Conservation (phyloP, 768 basidiomycete genomes). For the Mycena leptocephala region DNA sequence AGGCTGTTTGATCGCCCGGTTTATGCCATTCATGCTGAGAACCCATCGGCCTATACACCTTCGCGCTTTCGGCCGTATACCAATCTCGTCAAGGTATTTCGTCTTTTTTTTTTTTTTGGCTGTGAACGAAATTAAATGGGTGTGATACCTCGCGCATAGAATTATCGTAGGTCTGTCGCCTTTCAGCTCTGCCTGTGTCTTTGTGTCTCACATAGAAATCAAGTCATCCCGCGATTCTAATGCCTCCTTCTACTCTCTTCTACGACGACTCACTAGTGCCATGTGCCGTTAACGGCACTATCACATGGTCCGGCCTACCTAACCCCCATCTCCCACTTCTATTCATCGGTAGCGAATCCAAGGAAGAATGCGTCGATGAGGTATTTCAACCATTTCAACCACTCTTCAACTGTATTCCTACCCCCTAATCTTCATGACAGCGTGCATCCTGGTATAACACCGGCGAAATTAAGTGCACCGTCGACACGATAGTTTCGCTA, state of each 20-base stretch:
- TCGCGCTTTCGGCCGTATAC: constrained; percentile 52
- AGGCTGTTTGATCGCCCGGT: constrained; percentile 62
- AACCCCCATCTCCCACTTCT: constrained; percentile 60
- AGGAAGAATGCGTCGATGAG: constrained; percentile 65
- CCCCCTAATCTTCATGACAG: constrained; percentile 37
- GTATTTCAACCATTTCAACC: constrained; percentile 42
- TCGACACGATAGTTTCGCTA: constrained; percentile 57
- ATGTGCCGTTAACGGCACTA: constrained; percentile 59
- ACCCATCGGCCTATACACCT: background rate
- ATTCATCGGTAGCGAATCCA: constrained; percentile 59
- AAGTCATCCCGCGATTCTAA: constrained; percentile 68
- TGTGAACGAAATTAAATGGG: background rate
- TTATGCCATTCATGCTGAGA: constrained; percentile 48
- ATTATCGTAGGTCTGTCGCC: constrained; percentile 32
- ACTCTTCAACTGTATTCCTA: background rate
- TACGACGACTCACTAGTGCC: constrained; percentile 66
- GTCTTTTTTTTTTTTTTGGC: background rate
- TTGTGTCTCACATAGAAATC: background rate
- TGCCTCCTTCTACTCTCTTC: constrained; percentile 70
- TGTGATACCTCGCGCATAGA: constrained; percentile 16
- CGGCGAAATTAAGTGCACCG: constrained; percentile 61
- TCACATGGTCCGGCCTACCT: constrained; percentile 58
- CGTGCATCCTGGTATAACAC: constrained; percentile 67
- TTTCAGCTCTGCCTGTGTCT: background rate
- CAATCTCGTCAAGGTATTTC: constrained; percentile 61